Percentiles rank a stretch among this genome's conserved stretches.
phyloP scores from a whole-genome alignment of 192 early-diverging fungal genomes.

The Podila minutissima region DNA sequence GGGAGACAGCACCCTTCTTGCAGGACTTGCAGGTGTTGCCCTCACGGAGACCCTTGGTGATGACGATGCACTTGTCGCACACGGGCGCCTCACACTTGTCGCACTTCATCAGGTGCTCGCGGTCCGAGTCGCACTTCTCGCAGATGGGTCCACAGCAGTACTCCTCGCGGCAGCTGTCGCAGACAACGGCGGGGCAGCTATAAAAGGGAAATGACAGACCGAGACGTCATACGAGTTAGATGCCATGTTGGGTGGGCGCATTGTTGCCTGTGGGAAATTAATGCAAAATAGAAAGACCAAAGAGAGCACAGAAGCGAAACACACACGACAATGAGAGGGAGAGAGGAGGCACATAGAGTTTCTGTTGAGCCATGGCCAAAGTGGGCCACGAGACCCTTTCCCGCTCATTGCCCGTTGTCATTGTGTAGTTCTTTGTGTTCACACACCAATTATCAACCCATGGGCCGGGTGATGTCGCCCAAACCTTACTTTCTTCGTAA shows the following conservation, averaged over 20 bases:
- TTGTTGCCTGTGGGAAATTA: constrained; percentile 36
- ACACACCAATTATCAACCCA: too few relatives aligned
- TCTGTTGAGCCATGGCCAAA: too few relatives aligned
- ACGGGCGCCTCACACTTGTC: constrained; percentile 43
- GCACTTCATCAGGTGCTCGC: constrained; percentile 46
- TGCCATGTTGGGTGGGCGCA: neutral
- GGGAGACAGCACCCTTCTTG: constrained; percentile 5
- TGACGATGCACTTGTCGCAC: constrained; percentile 47
- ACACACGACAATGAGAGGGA: too few relatives aligned
- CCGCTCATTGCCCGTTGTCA: too few relatives aligned
- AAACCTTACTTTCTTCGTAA: neutral
- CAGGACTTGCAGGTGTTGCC: constrained; percentile 48
- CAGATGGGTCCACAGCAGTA: constrained; percentile 52
- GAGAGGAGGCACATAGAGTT: too few relatives aligned
- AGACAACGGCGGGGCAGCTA: constrained; percentile 50
- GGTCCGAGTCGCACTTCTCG: constrained; percentile 32
- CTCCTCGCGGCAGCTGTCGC: constrained; percentile 50
- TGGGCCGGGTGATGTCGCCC: neutral
- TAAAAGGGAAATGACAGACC: neutral
- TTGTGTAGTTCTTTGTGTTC: too few relatives aligned
- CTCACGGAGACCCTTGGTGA: constrained; percentile 43
- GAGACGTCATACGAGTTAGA: neutral
- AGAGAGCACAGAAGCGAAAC: neutral
- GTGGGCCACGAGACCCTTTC: constrained; percentile 3
- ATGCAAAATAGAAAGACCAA: constrained; percentile 10